A percentile compares a stretch with the other conserved stretches of the same genome.
These are phyloP conservation scores for Pyrenochaeta sp. DNA, from an alignment of 2,329 filamentous ascomycete genomes.

Conservation along the genomic window DNA sequence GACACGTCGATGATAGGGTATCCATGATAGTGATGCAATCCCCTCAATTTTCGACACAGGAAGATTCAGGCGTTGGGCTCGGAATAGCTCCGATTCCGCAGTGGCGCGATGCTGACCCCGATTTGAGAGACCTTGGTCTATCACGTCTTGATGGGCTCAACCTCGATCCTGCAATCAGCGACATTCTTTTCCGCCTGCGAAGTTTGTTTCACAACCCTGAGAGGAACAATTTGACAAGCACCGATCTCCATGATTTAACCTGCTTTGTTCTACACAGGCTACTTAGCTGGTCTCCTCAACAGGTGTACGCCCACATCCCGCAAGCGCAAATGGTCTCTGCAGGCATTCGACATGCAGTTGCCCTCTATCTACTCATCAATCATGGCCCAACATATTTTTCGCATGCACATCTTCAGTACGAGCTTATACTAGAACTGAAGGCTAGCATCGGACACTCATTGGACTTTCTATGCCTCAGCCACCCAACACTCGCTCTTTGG, in stretches of 20 bases:
- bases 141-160: slow-evolving; percentile 30
- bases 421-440: slow-evolving; percentile 16
- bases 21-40: slow-evolving; percentile 63
- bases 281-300: slow-evolving; percentile 36
- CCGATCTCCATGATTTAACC: slow-evolving; percentile 63
- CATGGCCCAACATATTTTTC: slow-evolving; percentile 67
- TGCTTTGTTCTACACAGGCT: slow-evolving; percentile 64
- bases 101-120: slow-evolving; percentile 53
- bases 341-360: slow-evolving; percentile 56
- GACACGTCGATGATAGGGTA: slow-evolving; percentile 55
- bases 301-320: slow-evolving; percentile 9
- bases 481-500: slow-evolving; percentile 20
- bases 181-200: slow-evolving; percentile 56
- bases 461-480: slow-evolving; percentile 1
- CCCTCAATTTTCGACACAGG: slow-evolving; percentile 64
- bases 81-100: slow-evolving; percentile 60
- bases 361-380: slow-evolving; percentile 63
- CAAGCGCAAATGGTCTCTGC: slow-evolving; percentile 23
- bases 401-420: slow-evolving; percentile 48
- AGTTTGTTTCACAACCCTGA: slow-evolving; percentile 52
- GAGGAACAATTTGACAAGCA: slow-evolving; percentile 44
- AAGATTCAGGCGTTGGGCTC: slow-evolving; percentile 58
- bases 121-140: slow-evolving; percentile 4
- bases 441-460: slow-evolving; percentile 11
- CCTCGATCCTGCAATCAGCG: slow-evolving; percentile 47